A percentile compares a stretch with the other conserved stretches of the same genome.
These are phyloP conservation scores for Aspergillus ostianus DNA, from an alignment of 495 filamentous ascomycete genomes.

Conservation along the genomic window DNA sequence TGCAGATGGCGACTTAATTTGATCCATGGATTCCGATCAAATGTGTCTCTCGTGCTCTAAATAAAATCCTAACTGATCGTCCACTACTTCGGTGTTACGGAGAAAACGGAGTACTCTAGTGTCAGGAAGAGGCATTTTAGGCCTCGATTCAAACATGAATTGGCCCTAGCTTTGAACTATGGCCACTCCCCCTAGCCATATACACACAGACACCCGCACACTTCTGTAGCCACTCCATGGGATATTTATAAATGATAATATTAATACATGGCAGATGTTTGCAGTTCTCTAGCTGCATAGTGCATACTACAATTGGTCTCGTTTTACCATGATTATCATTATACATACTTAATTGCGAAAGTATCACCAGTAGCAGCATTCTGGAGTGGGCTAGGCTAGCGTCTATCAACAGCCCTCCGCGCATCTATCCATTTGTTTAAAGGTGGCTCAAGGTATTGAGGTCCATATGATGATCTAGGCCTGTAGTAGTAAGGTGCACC, in stretches of 20 bases:
- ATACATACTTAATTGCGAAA: background rate
- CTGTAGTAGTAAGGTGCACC: background rate
- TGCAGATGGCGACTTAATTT: constrained; percentile 15
- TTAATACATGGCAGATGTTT: background rate
- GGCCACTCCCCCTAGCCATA: background rate
- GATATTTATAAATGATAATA: background rate
- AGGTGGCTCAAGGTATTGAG: too few relatives aligned
- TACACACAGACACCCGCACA: background rate
- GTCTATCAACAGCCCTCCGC: background rate
- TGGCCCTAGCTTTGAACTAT: background rate
- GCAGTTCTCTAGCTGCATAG: background rate
- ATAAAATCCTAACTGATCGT: background rate
- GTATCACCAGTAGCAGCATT: background rate
- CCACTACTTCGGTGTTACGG: background rate
- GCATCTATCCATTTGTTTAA: too few relatives aligned
- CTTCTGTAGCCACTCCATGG: background rate
- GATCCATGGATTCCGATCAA: background rate
- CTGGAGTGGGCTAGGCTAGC: background rate
- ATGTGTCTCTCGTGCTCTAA: background rate
- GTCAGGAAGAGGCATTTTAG: background rate
- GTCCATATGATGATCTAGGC: background rate
- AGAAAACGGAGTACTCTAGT: background rate
- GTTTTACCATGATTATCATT: background rate
- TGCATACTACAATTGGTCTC: background rate
- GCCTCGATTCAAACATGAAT: background rate